These are phyloP conservation scores for Apiotrichum porosum DNA, from an alignment of 1,284 basidiomycete genomes.

Conservation along the genomic window DNA sequence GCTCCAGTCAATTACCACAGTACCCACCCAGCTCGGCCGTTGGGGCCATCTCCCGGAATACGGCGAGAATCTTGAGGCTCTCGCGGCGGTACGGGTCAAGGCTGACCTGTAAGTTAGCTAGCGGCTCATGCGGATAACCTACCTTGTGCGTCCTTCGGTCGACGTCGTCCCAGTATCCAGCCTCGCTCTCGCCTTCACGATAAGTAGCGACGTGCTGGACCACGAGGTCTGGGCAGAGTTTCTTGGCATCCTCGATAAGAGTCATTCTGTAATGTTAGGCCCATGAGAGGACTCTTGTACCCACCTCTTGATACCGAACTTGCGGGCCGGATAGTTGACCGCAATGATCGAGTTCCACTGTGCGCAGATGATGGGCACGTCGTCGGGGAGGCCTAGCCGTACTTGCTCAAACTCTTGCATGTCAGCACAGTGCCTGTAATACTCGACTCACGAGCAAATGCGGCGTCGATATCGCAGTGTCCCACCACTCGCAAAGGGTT, in stretches of 20 bases:
- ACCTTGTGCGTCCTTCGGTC: constrained; percentile 90
- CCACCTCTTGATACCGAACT: constrained; percentile 74
- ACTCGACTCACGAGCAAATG: constrained; percentile 59
- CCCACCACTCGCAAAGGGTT: constrained; percentile 58
- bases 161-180: constrained; percentile 82
- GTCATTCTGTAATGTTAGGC: constrained; percentile 27
- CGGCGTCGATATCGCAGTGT: constrained; percentile 89
- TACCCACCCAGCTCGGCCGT: constrained; percentile 62
- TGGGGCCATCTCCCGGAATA: constrained; percentile 75
- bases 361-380: constrained; percentile 77
- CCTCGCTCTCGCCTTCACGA: constrained; percentile 74
- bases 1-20: neutral
- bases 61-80: constrained; percentile 77
- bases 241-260: constrained; percentile 66
- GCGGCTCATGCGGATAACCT: constrained; percentile 16
- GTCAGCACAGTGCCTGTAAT: neutral
- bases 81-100: constrained; percentile 91
- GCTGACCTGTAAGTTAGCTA: constrained; percentile 61
- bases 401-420: constrained; percentile 72
- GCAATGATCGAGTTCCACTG: constrained; percentile 91
- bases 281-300: neutral
- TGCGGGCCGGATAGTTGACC: constrained; percentile 90
- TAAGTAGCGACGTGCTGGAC: constrained; percentile 92
- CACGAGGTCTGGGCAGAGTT: constrained; percentile 75
- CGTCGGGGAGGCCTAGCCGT: constrained; percentile 65